Evolutionary conservation across 495 filamentous ascomycete genomes (phyloP), one percentile per base, ranked within the genome.

Genomic region (Amniculicola lignicola): DNA sequence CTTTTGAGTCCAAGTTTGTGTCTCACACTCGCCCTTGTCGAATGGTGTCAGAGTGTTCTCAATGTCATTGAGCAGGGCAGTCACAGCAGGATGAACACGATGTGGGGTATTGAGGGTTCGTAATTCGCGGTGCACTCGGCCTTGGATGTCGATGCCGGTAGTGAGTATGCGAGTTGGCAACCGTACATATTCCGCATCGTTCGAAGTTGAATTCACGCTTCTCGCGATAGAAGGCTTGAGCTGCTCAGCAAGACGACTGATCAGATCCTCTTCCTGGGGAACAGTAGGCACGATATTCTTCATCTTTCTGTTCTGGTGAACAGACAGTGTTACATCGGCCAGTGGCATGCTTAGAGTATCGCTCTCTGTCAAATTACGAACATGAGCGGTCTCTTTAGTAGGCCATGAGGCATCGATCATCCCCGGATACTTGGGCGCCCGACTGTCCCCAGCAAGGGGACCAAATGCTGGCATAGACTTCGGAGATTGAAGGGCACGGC

Each of bases 1-100:
- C 61, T 99, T 99, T 24, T 90, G 84, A 1, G 73, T 62, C 94
- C 94, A 99, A 35, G 82, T 70, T 22, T 76, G 73, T 0, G 72
- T 76, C 62, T 97, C 93, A 60, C 84, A 95, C 35, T 80, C 74
- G 15, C 80, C 84, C 57, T 68, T 80, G 70, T 99, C 94, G 64
- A 93, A 96, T 14, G 93, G 83, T 0, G 83, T 89, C 14, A 89
- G 74, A 0, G 79, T 76, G 2, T 69, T 74, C 15, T 71, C 65
- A 18, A 97, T 77, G 4, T 73, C 76, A 1, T 76, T 62, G 51
- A 84, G 86, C 2, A 89, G 72, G 10, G 76, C 79, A 0, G 67
- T 46, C n/a, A 92, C 70, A 12, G 82, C 81, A 0, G 81, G 76
- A 63, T 88, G 85, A 0, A 54, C 40, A 19, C 11, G 19, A 22